A percentile compares a stretch with the other conserved stretches of the same genome.
These are phyloP conservation scores for Wickerhamiella siamensis DNA, from an alignment of 805 yeast species.

Conservation along the genomic window DNA sequence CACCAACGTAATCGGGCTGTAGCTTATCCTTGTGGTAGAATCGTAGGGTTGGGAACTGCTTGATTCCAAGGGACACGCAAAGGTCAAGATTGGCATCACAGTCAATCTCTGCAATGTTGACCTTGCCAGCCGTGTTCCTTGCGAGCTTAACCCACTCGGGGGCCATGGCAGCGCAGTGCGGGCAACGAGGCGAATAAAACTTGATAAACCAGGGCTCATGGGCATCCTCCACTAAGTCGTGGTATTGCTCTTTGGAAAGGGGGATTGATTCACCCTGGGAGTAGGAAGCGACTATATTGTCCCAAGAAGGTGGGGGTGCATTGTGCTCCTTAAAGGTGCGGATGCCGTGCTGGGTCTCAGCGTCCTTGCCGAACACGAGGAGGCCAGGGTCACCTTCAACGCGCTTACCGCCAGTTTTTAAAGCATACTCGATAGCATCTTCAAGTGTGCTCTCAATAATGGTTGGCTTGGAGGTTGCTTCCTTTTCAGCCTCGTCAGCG, in stretches of 20 bases:
- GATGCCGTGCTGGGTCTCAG: constrained; percentile 14
- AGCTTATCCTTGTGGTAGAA: constrained; percentile 11
- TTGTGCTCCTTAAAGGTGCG: constrained; percentile 14
- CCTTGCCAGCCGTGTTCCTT: constrained; percentile 17
- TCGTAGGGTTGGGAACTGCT: constrained; percentile 15
- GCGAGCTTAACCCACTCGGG: constrained; percentile 28
- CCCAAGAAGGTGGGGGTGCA: constrained; percentile 11
- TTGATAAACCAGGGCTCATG: constrained; percentile 28
- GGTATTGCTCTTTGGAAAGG: constrained; percentile 15
- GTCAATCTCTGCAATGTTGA: constrained; percentile 30
- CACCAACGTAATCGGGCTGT: constrained; percentile 17
- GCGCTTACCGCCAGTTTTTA: constrained; percentile 11
- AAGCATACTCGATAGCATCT: constrained; percentile 13
- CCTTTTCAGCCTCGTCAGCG: background rate
- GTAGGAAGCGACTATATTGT: constrained; percentile 7
- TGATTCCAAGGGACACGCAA: constrained; percentile 24
- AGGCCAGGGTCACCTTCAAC: constrained; percentile 14
- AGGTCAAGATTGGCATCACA: constrained; percentile 24
- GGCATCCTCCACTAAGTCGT: constrained; percentile 17
- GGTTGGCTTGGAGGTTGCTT: background rate
- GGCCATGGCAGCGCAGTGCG: constrained; percentile 26
- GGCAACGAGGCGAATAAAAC: constrained; percentile 29
- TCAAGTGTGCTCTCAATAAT: background rate
- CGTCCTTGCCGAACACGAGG: constrained; percentile 12
- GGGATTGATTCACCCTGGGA: constrained; percentile 23